Evolutionary conservation across 257 asterid species (phyloP), one percentile per base, ranked within the genome.

Genomic region (Osmanthus fragrans): DNA sequence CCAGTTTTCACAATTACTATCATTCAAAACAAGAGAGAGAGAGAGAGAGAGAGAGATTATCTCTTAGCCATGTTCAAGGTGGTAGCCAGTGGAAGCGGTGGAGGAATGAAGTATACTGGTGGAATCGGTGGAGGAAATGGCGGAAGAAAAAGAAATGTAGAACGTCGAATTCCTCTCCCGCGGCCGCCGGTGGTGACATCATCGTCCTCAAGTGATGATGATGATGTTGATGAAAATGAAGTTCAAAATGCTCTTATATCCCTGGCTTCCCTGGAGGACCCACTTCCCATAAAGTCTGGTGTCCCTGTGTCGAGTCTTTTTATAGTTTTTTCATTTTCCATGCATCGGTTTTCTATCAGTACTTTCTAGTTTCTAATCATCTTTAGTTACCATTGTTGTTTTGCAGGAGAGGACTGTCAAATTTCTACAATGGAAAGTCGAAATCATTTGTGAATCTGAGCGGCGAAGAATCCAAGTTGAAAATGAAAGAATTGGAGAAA

Each of bases 241-340:
- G 39, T 30, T 19, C 15, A 8, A 1, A 21, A 21, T 30, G 3
- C 75, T 8, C 71, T 79, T 4, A 58, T 67, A 16, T 47, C 56
- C 21, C 5, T 79, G 49, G 47, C 71, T 49, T 7, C 58, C 7
- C 82, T 79, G 25, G 82, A 79, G 34, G 37, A 27, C 11, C 3
- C 82, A 18, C 79, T 79, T 16, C 82, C 76, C 3, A 27, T 73
- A 49, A 80, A 80, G 79, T 80, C 2, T 25, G 34, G 65, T 65
- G 13, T 9, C 19, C 1, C 6, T 34, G 37, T 34, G 37, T 47
- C 19, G n/a, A 11, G 19, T 47, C 2, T 18, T 47, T 4, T 47
- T 34, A 34, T 30, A 5, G 5, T 47, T 39, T 37, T 39, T 9
- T 39, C 45, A 39, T 39, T 7, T 39, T 9, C 45, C 45, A 39